Evolutionary conservation across 345 rosid genomes (phyloP).

Genomic region (Rhodomyrtus tomentosa): DNA sequence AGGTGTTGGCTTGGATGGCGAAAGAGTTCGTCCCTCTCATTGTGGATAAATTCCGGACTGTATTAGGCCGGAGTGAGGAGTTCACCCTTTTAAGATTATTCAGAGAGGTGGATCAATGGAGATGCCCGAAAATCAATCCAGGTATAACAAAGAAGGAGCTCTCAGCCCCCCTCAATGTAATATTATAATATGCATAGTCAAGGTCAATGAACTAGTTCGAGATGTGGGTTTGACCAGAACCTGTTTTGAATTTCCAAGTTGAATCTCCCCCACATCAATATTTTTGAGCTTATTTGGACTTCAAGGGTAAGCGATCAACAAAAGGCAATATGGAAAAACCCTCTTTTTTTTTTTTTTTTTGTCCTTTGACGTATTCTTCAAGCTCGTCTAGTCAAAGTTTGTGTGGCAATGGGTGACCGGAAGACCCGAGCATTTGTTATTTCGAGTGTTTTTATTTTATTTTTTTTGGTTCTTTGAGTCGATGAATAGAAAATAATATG

Average conservation of each 20-base stretch:
- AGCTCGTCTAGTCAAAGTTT: not conserved
- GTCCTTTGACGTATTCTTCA: not conserved
- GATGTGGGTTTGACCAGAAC: not conserved
- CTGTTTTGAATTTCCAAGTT: not conserved
- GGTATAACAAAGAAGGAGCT: not conserved
- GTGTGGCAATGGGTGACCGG: not conserved
- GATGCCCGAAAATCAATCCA: not conserved
- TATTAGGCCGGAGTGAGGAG: not conserved
- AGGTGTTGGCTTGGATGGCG: not conserved
- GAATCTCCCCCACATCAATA: not conserved
- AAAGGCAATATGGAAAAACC: not conserved
- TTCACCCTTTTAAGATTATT: not conserved
- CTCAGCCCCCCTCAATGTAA: not conserved
- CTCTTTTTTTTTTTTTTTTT: not conserved
- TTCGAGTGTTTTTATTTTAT: not conserved
- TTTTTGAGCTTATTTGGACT: not conserved
- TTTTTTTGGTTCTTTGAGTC: too few relatives aligned
- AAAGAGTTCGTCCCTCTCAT: not conserved
- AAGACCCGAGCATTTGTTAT: not conserved
- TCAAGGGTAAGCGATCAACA: not conserved
- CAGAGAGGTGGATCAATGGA: too few relatives aligned
- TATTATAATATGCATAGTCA: not conserved
- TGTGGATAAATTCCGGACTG: too few relatives aligned
- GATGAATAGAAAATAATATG: too few relatives aligned
- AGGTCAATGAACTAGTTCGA: not conserved